Conservation (phyloP, 2,329 filamentous ascomycete species). For the Ophiostoma tasmaniense region DNA sequence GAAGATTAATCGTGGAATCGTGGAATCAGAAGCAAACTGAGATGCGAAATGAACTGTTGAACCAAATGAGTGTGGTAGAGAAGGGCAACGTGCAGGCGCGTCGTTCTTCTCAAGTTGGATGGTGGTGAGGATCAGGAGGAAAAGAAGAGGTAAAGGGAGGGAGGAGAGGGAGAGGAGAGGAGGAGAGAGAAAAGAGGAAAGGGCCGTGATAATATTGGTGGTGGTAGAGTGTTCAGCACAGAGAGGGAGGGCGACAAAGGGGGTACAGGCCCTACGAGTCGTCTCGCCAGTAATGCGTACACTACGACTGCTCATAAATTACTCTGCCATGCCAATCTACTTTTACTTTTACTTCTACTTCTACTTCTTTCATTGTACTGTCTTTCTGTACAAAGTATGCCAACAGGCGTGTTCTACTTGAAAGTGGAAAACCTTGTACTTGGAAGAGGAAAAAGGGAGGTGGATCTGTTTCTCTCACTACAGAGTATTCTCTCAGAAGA, state of each 20-base stretch:
- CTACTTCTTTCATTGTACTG: background rate
- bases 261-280: background rate
- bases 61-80: conserved; percentile 50
- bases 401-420: background rate
- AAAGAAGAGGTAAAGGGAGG: background rate
- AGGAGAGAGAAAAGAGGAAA: conserved; percentile 3
- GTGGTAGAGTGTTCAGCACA: background rate
- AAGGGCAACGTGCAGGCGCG: conserved; percentile 32
- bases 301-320: background rate
- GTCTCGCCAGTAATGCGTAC: background rate
- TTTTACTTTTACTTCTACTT: too few relatives aligned
- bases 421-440: background rate
- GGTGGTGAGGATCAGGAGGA: conserved; percentile 25
- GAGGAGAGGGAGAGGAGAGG: conserved; percentile 3
- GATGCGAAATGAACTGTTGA: too few relatives aligned
- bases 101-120: conserved; percentile 38
- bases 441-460: conserved; percentile 6
- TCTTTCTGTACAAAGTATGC: too few relatives aligned
- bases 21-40: background rate
- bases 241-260: background rate
- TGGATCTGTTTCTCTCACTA: background rate
- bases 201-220: background rate
- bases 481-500: background rate
- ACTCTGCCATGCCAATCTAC: too few relatives aligned
- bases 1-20: background rate